Percentiles rank a stretch among this genome's conserved stretches.
Evolutionary conservation across 2,329 filamentous ascomycete species (phyloP).

Genomic region (Fusarium sp.): DNA sequence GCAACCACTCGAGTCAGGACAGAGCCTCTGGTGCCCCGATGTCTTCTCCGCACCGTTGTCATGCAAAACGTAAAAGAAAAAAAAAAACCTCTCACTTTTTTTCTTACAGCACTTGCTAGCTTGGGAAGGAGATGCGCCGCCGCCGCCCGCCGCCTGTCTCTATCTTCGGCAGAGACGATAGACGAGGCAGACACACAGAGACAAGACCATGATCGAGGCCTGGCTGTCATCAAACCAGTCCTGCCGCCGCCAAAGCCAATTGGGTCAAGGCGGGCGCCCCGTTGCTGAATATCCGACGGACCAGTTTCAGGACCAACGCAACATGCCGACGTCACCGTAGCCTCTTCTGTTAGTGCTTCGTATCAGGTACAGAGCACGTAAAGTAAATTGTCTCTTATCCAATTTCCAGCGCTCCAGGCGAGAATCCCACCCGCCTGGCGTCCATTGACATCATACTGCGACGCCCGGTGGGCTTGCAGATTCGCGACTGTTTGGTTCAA

Average conservation of each 20-base stretch:
- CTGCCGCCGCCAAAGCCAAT: slow-evolving; percentile 22
- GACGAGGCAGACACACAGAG: background rate
- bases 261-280: slow-evolving; percentile 19
- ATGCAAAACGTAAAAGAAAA: slow-evolving; percentile 25
- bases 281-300: slow-evolving; percentile 33
- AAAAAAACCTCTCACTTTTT: slow-evolving; percentile 20
- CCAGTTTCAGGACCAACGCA: slow-evolving; percentile 41
- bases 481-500: slow-evolving; percentile 19
- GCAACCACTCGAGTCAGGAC: slow-evolving; percentile 29
- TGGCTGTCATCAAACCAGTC: slow-evolving; percentile 5
- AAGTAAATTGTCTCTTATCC: slow-evolving; percentile 3
- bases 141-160: background rate
- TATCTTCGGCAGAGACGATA: slow-evolving; percentile 1
- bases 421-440: slow-evolving; percentile 6
- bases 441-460: slow-evolving; percentile 40
- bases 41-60: slow-evolving; percentile 23
- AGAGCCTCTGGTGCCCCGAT: slow-evolving; percentile 8
- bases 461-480: slow-evolving; percentile 15
- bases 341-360: slow-evolving; percentile 10
- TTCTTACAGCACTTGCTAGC: background rate
- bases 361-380: slow-evolving; percentile 7
- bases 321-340: slow-evolving; percentile 32
- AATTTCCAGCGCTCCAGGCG: slow-evolving; percentile 29
- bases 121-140: background rate
- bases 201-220: slow-evolving; percentile 18